These are phyloP conservation scores for Tetrahymena elliotti DNA, from an alignment of 73 alveolate genomes.

Conservation along the genomic window DNA sequence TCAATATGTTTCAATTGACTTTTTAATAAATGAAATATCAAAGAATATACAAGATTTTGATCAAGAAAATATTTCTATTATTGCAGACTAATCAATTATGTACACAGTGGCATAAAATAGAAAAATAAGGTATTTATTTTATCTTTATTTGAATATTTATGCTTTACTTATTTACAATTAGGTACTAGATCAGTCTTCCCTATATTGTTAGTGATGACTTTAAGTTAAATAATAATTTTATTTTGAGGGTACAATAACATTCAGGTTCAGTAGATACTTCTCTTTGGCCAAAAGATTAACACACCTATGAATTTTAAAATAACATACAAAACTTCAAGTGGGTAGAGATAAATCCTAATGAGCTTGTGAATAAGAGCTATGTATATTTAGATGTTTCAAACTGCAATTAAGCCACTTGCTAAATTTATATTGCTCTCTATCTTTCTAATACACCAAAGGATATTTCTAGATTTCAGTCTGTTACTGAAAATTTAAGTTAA, in stretches of 20 bases:
- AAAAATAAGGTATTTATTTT: background rate
- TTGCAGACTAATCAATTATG: background rate
- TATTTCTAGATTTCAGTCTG: background rate
- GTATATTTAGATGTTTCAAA: background rate
- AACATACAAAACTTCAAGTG: background rate
- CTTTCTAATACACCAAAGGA: background rate
- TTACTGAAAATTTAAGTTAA: background rate
- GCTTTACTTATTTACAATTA: background rate
- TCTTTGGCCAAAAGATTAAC: background rate
- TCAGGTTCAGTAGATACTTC: background rate
- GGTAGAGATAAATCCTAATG: background rate
- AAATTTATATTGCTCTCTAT: background rate
- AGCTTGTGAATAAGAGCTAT: background rate
- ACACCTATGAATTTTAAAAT: background rate
- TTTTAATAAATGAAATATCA: background rate
- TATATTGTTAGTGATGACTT: background rate
- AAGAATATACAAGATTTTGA: background rate
- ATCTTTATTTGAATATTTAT: background rate
- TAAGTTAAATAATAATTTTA: background rate
- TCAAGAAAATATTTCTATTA: background rate
- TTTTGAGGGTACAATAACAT: background rate
- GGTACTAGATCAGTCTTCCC: background rate
- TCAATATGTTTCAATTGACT: background rate
- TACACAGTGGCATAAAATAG: background rate
- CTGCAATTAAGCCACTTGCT: background rate